A percentile compares a stretch with the other conserved stretches of the same genome.
Evolutionary conservation across 2,329 filamentous ascomycete genomes (phyloP).

Genomic region (Exophiala mesophila): DNA sequence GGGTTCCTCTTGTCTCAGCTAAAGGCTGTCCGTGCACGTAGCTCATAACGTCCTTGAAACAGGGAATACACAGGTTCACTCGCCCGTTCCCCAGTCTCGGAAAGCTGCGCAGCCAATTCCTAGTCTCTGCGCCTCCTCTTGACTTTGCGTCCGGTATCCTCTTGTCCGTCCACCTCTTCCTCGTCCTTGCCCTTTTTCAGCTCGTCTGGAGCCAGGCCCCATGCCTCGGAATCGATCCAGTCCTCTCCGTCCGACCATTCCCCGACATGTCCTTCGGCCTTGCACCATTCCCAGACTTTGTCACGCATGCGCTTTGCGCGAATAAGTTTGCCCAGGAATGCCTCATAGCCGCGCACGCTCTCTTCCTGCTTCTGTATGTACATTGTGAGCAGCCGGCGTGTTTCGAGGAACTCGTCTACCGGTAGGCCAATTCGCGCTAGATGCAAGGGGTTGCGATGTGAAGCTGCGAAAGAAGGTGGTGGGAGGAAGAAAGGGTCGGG

Average conservation of each 20-base stretch:
- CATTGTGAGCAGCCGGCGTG: conserved; percentile 54
- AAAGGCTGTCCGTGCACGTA: not conserved
- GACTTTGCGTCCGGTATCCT: conserved; percentile 24
- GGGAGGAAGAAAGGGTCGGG: conserved; percentile 54
- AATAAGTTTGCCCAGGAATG: conserved; percentile 53
- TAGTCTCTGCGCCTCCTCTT: conserved; percentile 23
- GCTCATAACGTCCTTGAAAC: not conserved
- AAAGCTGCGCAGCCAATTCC: conserved; percentile 7
- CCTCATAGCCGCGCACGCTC: conserved; percentile 52
- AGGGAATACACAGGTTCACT: not conserved
- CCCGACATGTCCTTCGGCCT: conserved; percentile 59
- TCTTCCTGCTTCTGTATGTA: conserved; percentile 65
- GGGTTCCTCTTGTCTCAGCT: no score
- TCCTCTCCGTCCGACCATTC: conserved; percentile 66
- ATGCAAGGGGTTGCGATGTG: conserved; percentile 52
- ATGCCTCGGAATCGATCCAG: conserved; percentile 61
- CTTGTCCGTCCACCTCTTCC: conserved; percentile 47
- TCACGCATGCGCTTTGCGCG: conserved; percentile 56
- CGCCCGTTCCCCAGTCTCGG: not conserved
- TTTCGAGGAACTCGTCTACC: conserved; percentile 56
- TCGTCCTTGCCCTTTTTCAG: conserved; percentile 57
- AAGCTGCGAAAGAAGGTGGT: conserved; percentile 44
- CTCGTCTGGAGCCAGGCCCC: conserved; percentile 51
- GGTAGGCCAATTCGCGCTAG: conserved; percentile 52
- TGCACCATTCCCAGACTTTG: conserved; percentile 56